These are phyloP conservation scores for Clitopilus passeckerianus DNA, from an alignment of 768 basidiomycete species.

Conservation along the genomic window DNA sequence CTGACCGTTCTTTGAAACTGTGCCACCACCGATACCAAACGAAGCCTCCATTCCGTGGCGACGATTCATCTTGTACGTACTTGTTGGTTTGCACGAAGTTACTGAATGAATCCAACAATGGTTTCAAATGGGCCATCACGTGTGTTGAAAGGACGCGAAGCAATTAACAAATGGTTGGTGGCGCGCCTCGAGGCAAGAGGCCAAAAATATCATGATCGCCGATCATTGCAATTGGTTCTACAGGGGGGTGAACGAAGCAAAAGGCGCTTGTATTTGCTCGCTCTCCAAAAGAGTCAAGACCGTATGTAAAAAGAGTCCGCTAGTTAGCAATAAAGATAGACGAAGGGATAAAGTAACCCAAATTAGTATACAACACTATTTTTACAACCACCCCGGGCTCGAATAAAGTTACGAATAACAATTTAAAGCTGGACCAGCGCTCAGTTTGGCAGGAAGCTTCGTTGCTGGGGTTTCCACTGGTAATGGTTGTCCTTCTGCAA, in stretches of 20 bases:
- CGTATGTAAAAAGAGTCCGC: background rate
- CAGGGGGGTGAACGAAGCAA: too few species aligned
- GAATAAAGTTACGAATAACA: background rate
- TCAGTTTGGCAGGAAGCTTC: background rate
- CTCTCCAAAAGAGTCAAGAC: background rate
- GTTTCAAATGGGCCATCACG: background rate
- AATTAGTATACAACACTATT: background rate
- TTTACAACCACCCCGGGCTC: background rate
- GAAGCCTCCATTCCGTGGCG: conserved; percentile 17
- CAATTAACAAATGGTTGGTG: too few species aligned
- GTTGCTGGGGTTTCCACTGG: background rate
- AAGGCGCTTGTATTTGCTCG: too few species aligned
- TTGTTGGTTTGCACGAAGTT: background rate
- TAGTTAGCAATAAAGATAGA: background rate
- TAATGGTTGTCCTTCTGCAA: background rate
- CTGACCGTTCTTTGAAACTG: conserved; percentile 21
- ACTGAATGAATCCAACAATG: background rate
- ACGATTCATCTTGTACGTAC: conserved; percentile 10
- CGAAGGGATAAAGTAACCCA: background rate
- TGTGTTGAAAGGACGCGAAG: background rate
- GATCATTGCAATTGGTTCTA: too few species aligned
- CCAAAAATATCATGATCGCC: too few species aligned
- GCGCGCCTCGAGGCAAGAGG: too few species aligned
- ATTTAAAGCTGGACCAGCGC: background rate
- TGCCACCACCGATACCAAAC: conserved; percentile 21